Base-by-base conservation (phyloP, 1,284 basidiomycete genomes). In the Ustilago curta region DNA sequence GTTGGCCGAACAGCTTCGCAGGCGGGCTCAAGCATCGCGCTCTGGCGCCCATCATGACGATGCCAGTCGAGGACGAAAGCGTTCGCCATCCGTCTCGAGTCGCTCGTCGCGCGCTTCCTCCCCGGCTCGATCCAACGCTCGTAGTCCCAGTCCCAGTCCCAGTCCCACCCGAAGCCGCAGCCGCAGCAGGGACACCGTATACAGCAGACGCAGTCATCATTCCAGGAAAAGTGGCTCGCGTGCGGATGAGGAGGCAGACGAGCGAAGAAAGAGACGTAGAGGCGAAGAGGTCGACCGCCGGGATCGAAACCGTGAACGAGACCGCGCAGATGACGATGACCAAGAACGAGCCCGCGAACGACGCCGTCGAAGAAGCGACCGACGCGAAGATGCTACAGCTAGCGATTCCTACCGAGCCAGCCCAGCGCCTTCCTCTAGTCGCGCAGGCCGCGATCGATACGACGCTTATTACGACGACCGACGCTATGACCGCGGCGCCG, bases 321-420 rank as follows among this genome's bases (percentile, higher is more conserved):
- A 53, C 31, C 67, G 48, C 53, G 66, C 25, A 8, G 64, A 66
- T 14, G 69, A 76, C 16, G 72, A 77, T 18, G 76, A 67, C 16
- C 70, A 72, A 42, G 89, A 90, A 40, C 88, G 88, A 52, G 72
- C 71, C 16, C 78, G 77, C 31, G 82, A 84, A 35, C 76, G 77
- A 44, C 65, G 71, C 18, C 67, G 68, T 23, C 63, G 80, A 42
- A 64, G 75, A 19, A 75, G 60, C 56, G 69, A 70, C 21, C 42
- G 68, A 23, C 52, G 60, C 18, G 67, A 76, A 14, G 58, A 47
- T 8, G n/a, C 61, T 21, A 39, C 57, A 21, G 48, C 61, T 42
- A 37, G 25, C 9, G 61, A 59, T 25, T 43, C 58, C 8, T 51
- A 64, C 21, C 68, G 58, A 21, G 45, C 61, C 8, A 70, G 68